Percentiles rank a stretch among this genome's conserved stretches.
Evolutionary conservation across 352 stramenopile species (phyloP).

Genomic region (Pythium aristosporum): DNA sequence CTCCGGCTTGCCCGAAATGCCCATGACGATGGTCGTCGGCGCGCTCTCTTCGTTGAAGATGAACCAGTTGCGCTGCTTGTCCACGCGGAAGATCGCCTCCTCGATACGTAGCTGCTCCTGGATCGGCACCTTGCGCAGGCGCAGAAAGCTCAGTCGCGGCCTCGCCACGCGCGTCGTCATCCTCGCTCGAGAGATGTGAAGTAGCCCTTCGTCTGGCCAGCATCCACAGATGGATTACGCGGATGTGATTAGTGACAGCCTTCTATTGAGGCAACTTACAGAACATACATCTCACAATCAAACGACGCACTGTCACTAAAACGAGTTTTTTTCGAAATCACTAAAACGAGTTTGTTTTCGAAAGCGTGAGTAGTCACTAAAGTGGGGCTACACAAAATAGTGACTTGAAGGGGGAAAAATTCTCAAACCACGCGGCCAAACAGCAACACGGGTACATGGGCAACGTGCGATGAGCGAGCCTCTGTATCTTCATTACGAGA

Average conservation of each 20-base stretch:
- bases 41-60: slow-evolving; percentile 73
- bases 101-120: slow-evolving; percentile 89
- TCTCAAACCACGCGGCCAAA: slow-evolving; percentile 2
- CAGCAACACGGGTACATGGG: slow-evolving; percentile 3
- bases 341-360: background rate
- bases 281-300: background rate
- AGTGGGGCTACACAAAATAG: background rate
- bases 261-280: background rate
- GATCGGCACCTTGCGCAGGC: slow-evolving; percentile 59
- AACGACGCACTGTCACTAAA: background rate
- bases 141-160: slow-evolving; percentile 69
- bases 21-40: slow-evolving; percentile 90
- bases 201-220: background rate
- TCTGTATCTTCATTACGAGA: slow-evolving; percentile 20
- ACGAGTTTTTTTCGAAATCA: background rate
- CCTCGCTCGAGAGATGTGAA: background rate
- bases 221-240: too few relatives aligned
- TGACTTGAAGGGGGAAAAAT: slow-evolving; percentile 9
- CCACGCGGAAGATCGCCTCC: slow-evolving; percentile 91
- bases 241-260: too few relatives aligned
- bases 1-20: slow-evolving; percentile 94
- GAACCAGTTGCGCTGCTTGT: slow-evolving; percentile 81
- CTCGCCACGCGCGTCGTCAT: slow-evolving; percentile 25
- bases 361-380: background rate
- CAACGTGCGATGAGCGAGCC: slow-evolving; percentile 12